Base-by-base conservation (phyloP, 345 rosid genomes). In the Leavenworthia alabamica region DNA sequence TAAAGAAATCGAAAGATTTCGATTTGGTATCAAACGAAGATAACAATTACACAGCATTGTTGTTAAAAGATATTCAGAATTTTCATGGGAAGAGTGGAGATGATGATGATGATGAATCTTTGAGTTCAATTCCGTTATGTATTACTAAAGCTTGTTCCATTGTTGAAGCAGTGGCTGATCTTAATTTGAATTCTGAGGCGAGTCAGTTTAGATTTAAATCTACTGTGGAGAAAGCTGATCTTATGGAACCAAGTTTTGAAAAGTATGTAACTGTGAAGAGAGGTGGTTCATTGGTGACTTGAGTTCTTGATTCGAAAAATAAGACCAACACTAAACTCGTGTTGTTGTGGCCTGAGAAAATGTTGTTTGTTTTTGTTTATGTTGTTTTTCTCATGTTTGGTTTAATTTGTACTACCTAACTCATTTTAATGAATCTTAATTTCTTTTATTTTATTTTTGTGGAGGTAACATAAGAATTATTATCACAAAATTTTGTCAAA, bases 81-180 rank as follows among this genome's bases (percentile, higher is more conserved):
- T 92, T 92, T 39, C 93, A 92, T 68, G 95, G 82, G 67, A 84
- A 82, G 75, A 83, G 67, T 67, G 24, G 28, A 43, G 36, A 0
- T 3, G 27, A 45, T 5, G 58, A 10, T 0, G 68, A 32, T 7
- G 8, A 45, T 20, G 4, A n/a, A 28, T 23, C 26, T 16, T 13
- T 32, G 6, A 7, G 16, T 23, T 17, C 47, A 16, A 24, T 66
- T 5, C 70, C 88, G 2, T 55, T 80, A 4, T 86, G 95, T 72
- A 82, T 91, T 32, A 55, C 80, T 27, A 88, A 91, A 71, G 98
- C 98, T 62, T 77, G 84, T 53, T 88, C 96, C 8, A 88, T 88
- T 51, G 73, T 86, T 35, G 95, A 88, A 48, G 98, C 98, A 35
- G 96, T 88, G 13, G 96, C 84, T 0, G 96, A 84, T 59, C 88